Percentiles rank a stretch among this genome's conserved stretches.
These are phyloP conservation scores for Clonostachys solani DNA, from an alignment of 2,329 filamentous ascomycete genomes.

Conservation along the genomic window DNA sequence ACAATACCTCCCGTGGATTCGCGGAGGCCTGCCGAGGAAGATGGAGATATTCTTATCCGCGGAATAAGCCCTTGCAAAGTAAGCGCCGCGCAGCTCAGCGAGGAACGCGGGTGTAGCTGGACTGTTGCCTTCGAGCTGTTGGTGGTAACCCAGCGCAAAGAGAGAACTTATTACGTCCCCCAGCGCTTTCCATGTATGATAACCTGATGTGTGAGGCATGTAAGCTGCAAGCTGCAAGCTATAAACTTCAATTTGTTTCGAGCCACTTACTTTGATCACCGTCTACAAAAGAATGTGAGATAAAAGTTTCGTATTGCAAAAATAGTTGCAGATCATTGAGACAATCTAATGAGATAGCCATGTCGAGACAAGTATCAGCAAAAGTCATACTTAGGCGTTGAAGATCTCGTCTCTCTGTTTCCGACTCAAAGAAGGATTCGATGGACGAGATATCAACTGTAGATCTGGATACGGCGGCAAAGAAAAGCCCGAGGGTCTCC, in stretches of 20 bases:
- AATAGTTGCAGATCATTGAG: constrained; percentile 38
- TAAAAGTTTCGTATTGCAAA: constrained; percentile 40
- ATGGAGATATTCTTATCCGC: constrained; percentile 34
- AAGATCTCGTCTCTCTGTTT: constrained; percentile 7
- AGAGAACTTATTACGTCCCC: constrained; percentile 38
- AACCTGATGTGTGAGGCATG: too few relatives aligned
- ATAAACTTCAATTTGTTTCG: constrained; percentile 4
- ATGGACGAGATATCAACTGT: constrained; percentile 9
- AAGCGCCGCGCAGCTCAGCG: constrained; percentile 27
- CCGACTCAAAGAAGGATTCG: constrained; percentile 6
- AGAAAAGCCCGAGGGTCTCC: constrained; percentile 16
- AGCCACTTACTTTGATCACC: constrained; percentile 38
- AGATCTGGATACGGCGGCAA: constrained; percentile 12
- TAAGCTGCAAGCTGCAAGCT: too few relatives aligned
- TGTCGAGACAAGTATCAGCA: constrained; percentile 13
- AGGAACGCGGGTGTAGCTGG: constrained; percentile 26
- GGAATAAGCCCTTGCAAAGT: constrained; percentile 35
- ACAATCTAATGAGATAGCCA: constrained; percentile 14
- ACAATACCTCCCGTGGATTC: constrained; percentile 17
- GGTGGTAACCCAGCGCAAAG: constrained; percentile 40
- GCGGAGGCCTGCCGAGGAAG: constrained; percentile 35
- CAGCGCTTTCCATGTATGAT: constrained; percentile 34
- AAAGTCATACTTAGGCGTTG: constrained; percentile 9
- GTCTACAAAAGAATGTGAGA: constrained; percentile 33
- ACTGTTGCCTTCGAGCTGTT: constrained; percentile 16